Percentiles rank a stretch among this genome's conserved stretches.
Conservation (phyloP, 1,284 basidiomycete genomes). For the Ganoderma meredithae region DNA sequence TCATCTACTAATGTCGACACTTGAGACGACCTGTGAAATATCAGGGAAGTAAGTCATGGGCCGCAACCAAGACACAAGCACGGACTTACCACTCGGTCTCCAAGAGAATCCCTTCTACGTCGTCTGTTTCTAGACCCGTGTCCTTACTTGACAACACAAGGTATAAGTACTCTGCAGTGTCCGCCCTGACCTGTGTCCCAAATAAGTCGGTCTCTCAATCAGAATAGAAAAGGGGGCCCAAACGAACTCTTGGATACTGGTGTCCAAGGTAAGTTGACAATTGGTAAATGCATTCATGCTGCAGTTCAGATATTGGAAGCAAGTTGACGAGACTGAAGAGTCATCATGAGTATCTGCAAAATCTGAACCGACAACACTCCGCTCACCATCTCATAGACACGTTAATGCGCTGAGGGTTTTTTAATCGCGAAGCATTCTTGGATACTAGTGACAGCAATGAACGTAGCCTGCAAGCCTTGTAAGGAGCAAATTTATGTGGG, state of each 20-base stretch:
- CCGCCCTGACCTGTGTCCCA: conserved; percentile 68
- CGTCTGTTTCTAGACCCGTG: conserved; percentile 67
- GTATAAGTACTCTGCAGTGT: conserved; percentile 85
- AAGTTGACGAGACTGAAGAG: conserved; percentile 65
- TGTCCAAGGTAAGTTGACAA: conserved; percentile 75
- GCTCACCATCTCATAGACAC: conserved; percentile 84
- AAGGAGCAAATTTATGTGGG: conserved; percentile 18
- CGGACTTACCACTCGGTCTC: conserved; percentile 81
- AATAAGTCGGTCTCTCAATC: neutral
- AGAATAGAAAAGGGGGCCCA: neutral
- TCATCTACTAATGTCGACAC: conserved; percentile 28
- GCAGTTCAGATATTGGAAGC: conserved; percentile 58
- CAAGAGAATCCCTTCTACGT: conserved; percentile 78
- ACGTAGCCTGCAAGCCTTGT: conserved; percentile 43
- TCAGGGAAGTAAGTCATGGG: neutral
- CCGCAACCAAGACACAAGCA: conserved; percentile 9
- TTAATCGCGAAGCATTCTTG: conserved; percentile 70
- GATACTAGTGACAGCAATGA: conserved; percentile 60
- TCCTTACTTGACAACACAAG: conserved; percentile 75
- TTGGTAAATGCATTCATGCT: conserved; percentile 52
- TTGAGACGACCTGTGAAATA: conserved; percentile 36
- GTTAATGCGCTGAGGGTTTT: conserved; percentile 80
- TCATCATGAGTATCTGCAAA: neutral
- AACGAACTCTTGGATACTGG: conserved; percentile 75
- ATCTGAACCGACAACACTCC: conserved; percentile 1